These are phyloP conservation scores for Fagus sylvatica DNA, from an alignment of 306 rosid genomes.

Conservation along the genomic window DNA sequence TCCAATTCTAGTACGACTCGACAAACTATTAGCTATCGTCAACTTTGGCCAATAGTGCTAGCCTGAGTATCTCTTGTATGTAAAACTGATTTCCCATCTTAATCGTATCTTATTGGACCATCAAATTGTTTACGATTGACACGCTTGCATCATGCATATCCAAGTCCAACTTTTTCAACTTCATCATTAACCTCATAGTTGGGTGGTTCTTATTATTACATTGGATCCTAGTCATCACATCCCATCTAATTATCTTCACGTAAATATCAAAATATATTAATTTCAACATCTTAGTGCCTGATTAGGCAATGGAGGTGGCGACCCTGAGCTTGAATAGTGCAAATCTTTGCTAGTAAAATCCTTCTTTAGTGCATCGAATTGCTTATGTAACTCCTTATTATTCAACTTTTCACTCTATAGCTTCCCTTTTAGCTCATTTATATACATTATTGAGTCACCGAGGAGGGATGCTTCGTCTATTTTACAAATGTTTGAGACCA, in stretches of 20 bases:
- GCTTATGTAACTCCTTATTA: conserved; percentile 61
- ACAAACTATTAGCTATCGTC: conserved; percentile 42
- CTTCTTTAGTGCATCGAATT: conserved; percentile 56
- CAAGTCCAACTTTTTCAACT: conserved; percentile 76
- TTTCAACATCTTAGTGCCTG: conserved; percentile 25
- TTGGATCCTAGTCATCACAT: conserved; percentile 83
- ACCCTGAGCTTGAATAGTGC: conserved; percentile 21
- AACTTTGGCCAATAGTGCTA: conserved; percentile 61
- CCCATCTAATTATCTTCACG: conserved; percentile 93
- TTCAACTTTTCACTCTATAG: conserved; percentile 56
- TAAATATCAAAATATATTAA: conserved; percentile 66
- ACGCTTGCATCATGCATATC: conserved; percentile 87
- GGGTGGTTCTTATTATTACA: conserved; percentile 90
- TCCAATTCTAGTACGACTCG: too few relatives aligned
- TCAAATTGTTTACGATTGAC: conserved; percentile 81
- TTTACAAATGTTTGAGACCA: conserved; percentile 88
- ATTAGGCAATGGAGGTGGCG: conserved; percentile 27
- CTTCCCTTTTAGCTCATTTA: conserved; percentile 70
- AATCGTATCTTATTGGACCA: conserved; percentile 89
- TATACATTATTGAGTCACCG: conserved; percentile 86
- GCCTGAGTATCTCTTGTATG: conserved; percentile 80
- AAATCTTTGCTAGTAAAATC: conserved; percentile 37
- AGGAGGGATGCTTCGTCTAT: conserved; percentile 96
- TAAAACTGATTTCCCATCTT: conserved; percentile 78
- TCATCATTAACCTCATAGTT: conserved; percentile 84